Conservation (phyloP, 768 basidiomycete genomes). For the Exidia glandulosa region DNA sequence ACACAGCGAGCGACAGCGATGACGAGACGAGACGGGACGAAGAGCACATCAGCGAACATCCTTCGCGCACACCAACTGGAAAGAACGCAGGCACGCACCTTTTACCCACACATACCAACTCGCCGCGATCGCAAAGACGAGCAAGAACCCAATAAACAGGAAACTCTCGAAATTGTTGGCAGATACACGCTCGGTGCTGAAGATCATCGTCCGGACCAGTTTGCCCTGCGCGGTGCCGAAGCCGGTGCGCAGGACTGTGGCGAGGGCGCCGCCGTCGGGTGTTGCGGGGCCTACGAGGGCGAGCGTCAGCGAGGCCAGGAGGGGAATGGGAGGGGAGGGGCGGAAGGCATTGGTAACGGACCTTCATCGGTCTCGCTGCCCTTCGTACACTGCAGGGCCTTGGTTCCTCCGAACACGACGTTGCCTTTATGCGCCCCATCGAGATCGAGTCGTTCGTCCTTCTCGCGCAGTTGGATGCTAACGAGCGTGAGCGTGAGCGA, state of each 20-base stretch:
- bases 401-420: constrained; percentile 93
- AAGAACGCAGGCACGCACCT: constrained; percentile 39
- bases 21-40: too few relatives aligned
- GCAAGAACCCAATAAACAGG: constrained; percentile 94
- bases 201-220: constrained; percentile 97
- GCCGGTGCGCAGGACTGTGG: constrained; percentile 86
- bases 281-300: constrained; percentile 36
- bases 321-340: background rate
- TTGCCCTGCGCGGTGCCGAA: constrained; percentile 98
- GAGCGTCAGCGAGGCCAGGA: background rate
- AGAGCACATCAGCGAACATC: too few relatives aligned
- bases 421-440: constrained; percentile 80
- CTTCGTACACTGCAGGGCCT: constrained; percentile 72
- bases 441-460: constrained; percentile 65
- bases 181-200: constrained; percentile 91
- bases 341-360: constrained; percentile 11
- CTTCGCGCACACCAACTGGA: background rate
- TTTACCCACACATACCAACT: constrained; percentile 98
- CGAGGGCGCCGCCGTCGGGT: constrained; percentile 88
- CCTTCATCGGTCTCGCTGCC: constrained; percentile 25
- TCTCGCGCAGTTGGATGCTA: constrained; percentile 70
- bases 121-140: constrained; percentile 95
- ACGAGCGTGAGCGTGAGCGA: background rate
- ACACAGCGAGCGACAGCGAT: too few relatives aligned
- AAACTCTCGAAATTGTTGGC: constrained; percentile 95